Evolutionary conservation across 805 yeast genomes (phyloP), one percentile per base, ranked within the genome.

Genomic region (Saturnispora sekii): DNA sequence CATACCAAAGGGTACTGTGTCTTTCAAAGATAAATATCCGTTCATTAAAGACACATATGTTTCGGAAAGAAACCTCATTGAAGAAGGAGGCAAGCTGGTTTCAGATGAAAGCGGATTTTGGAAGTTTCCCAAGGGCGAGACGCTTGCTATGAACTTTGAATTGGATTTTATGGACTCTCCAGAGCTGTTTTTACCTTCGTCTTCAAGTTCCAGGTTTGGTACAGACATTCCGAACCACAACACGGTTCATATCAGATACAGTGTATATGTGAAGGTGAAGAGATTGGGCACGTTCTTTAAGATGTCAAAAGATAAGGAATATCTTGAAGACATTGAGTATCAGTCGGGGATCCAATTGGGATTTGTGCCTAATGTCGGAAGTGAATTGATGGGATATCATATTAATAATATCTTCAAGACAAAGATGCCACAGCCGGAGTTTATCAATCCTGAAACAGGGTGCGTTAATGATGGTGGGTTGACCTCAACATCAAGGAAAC

Each of bases 121-220:
- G 36, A 5, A 4, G 2, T 17, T 40, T 10, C 35, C 36, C 15
- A 31, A 40, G 17, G 17, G 21, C 8, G 42, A 40, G 26, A 40
- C 42, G 3, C n/a, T 32, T 31, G 42, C 31, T 3, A 4, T 31
- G 17, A 15, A 43, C 14, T 30, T 43, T 21, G 37, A 36, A 18
- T 11, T 36, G 29, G 8, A 11, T 11, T 37, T 43, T 15, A 40
- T 41, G 9, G 16, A 10, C 32, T 32, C 35, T 2, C 10, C 10
- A 2, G 31, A 32, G 5, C 12, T 35, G 32, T 30, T 32, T 36
- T 18, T 43, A 15, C 45, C 45, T 10, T 43, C 42, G 10, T 18
- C 45, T 16, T 18, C 45, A n/a, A 11, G 16, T 18, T 30, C n/a
- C 10, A 15, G 29, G n/a, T 14, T 21, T 12, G 45, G 26, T 31